These are phyloP conservation scores for Microsporum canis DNA, from an alignment of 2,329 filamentous ascomycete species.

Conservation along the genomic window DNA sequence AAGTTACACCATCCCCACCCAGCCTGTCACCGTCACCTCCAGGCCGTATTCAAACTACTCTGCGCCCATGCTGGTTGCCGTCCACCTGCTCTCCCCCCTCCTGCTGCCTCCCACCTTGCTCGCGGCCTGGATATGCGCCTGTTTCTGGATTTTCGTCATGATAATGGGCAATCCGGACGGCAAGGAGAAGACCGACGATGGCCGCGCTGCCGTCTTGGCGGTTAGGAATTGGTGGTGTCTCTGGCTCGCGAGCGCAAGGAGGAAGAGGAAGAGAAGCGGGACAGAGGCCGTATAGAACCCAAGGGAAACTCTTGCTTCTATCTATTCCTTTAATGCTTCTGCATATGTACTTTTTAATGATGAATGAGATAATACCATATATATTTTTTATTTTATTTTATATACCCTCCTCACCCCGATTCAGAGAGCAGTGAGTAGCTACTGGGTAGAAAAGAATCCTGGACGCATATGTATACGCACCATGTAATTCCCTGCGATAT, in stretches of 20 bases:
- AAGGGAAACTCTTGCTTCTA: background rate
- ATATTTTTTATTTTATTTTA: background rate
- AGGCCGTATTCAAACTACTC: slow-evolving; percentile 28
- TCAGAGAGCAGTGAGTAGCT: too few relatives aligned
- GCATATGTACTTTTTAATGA: background rate
- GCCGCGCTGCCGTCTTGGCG: slow-evolving; percentile 47
- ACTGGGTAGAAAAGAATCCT: too few relatives aligned
- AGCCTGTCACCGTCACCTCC: slow-evolving; percentile 15
- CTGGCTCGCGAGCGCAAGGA: slow-evolving; percentile 34
- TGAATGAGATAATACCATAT: background rate
- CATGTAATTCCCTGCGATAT: background rate
- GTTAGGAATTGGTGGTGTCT: slow-evolving; percentile 51
- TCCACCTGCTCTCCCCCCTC: slow-evolving; percentile 46
- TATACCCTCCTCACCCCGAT: background rate
- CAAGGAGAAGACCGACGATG: slow-evolving; percentile 49
- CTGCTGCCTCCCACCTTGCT: slow-evolving; percentile 46
- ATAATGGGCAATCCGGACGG: slow-evolving; percentile 53
- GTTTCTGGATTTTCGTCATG: slow-evolving; percentile 51
- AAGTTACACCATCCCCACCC: slow-evolving; percentile 34
- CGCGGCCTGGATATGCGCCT: slow-evolving; percentile 48
- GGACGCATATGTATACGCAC: too few relatives aligned
- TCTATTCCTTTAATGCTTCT: background rate
- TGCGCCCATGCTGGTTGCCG: slow-evolving; percentile 34
- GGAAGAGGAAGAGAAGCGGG: slow-evolving; percentile 6
- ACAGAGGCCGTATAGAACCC: background rate